Evolutionary conservation across 1,139 yeast species (phyloP), one percentile per base, ranked within the genome.

Genomic region (Yamadazyma taylorii): DNA sequence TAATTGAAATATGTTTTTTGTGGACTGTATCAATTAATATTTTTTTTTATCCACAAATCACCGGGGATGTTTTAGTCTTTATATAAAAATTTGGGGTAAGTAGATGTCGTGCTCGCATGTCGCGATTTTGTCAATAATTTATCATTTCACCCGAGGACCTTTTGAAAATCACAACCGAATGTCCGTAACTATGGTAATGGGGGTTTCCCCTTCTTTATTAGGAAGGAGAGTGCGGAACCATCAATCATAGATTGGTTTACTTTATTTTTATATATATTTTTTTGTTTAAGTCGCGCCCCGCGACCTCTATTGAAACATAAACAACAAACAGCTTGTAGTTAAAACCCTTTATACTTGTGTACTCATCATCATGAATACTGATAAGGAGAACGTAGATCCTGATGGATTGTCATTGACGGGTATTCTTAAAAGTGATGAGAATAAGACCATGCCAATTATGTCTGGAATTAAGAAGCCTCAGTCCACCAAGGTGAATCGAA

Each of bases 401-500:
- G 38, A 39, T 9, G 41, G 34, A 16, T 5, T 9, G 19, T 14
- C 21, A 6, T 34, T 37, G 19, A 37, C 36, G 21, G 41, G 46
- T 9, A 45, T 39, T 23, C 34, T 41, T 30, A 43, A 41, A 25
- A 32, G 32, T 13, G 17, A 35, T n/a, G 38, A 32, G 17, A 28
- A 41, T 38, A 26, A 17, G 4, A 40, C 43, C 27, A 30, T 40
- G 29, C 43, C 43, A 6, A 34, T 37, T 4, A 14, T 32, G 23
- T 14, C 27, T 10, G 7, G 19, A 21, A 4, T 30, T 29, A 23
- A 23, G 13, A 29, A 9, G 8, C 5, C 14, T 13, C 30, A 32
- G 40, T 38, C 60, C 22, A 61, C 38, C 1, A 23, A 39, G 33
- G 24, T 35, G 54, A 54, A 52, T 46, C 61, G 89, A 47, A 58